phyloP scores from a whole-genome alignment of 1,139 yeast species.

The Nakaseomyces delphensis region DNA sequence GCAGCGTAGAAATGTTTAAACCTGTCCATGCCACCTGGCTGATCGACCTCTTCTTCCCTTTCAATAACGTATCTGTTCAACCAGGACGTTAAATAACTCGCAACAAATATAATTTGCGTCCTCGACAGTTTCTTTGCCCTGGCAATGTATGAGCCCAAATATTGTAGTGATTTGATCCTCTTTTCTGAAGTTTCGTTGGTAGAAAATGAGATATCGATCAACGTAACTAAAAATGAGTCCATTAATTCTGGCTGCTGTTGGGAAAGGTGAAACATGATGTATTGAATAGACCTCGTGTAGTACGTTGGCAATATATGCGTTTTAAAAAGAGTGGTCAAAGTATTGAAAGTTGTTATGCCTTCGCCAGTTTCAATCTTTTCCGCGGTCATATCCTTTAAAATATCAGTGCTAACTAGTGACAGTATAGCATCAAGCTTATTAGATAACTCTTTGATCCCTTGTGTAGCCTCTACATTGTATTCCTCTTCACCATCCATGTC shows the following conservation, averaged over 20 bases:
- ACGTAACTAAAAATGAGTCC: slow-evolving; percentile 74
- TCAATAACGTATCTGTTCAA: slow-evolving; percentile 68
- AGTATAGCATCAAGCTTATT: slow-evolving; percentile 64
- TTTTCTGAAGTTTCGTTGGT: slow-evolving; percentile 61
- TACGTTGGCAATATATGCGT: slow-evolving; percentile 85
- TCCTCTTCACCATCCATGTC: slow-evolving; percentile 38
- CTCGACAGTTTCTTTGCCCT: slow-evolving; percentile 69
- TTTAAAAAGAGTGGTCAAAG: slow-evolving; percentile 67
- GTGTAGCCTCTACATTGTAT: slow-evolving; percentile 40
- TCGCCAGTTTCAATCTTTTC: slow-evolving; percentile 50
- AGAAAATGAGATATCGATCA: slow-evolving; percentile 74
- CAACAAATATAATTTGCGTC: slow-evolving; percentile 67
- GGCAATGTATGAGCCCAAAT: slow-evolving; percentile 83
- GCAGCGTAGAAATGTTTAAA: slow-evolving; percentile 88
- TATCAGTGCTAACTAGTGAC: slow-evolving; percentile 43
- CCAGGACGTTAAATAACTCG: slow-evolving; percentile 77
- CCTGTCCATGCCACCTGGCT: slow-evolving; percentile 65
- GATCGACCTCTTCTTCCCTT: slow-evolving; percentile 71
- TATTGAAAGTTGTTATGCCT: slow-evolving; percentile 68
- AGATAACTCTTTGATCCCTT: slow-evolving; percentile 48
- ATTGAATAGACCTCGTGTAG: slow-evolving; percentile 84
- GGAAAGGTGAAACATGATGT: slow-evolving; percentile 68
- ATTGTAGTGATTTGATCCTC: slow-evolving; percentile 83
- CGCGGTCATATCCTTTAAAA: slow-evolving; percentile 43
- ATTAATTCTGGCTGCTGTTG: slow-evolving; percentile 76